Base-by-base conservation (phyloP, 441 rosid genomes). In the Adansonia grandidieri region DNA sequence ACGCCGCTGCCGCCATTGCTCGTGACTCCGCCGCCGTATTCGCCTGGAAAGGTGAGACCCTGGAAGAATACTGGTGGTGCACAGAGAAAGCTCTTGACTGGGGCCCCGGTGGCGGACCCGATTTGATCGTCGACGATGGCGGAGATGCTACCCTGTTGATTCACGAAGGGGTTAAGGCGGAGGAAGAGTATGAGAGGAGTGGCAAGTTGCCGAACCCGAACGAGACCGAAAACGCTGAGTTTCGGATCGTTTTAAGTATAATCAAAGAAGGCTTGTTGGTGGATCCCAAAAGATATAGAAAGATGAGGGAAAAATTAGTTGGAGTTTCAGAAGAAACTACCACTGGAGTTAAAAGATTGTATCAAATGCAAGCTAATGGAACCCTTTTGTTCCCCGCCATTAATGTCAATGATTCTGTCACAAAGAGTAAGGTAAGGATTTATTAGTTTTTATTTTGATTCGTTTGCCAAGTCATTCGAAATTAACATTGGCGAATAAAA, bases 21-120 rank as follows among this genome's bases (percentile, higher is more conserved):
- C 94, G 97, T 15, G 98, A 95, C 76, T 93, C 98, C 63, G 97
- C 96, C 14, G 78, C 97, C 2, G 96, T 93, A 1, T 95, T 94
- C 73, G 95, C 98, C 72, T 93, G 95, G 98, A 93, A 94, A 81
- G 97, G 98, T 0, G 97, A 93, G 87, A 95, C 98, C 64, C 88
- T 95, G 7, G 93, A 92, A 87, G 98, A 95, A 80, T 95, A 95
- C 79, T 95, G 98, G 98, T 93, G 98, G 98, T 95, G 98, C 54
- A 95, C 98, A 1, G 98, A 95, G 91, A 78, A 93, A 1, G 90
- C 98, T 32, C 91, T 95, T 37, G 98, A 95, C 11, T 95, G 98
- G 98, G 98, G 98, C 65, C 94, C 95, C 2, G 96, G 85, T 2
- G 97, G 97, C 0, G 97, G 98, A 14, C 97, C 97, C 15, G 96